Evolutionary conservation across 2,329 filamentous ascomycete genomes (phyloP).

Genomic region (Pyrenochaeta sp.): DNA sequence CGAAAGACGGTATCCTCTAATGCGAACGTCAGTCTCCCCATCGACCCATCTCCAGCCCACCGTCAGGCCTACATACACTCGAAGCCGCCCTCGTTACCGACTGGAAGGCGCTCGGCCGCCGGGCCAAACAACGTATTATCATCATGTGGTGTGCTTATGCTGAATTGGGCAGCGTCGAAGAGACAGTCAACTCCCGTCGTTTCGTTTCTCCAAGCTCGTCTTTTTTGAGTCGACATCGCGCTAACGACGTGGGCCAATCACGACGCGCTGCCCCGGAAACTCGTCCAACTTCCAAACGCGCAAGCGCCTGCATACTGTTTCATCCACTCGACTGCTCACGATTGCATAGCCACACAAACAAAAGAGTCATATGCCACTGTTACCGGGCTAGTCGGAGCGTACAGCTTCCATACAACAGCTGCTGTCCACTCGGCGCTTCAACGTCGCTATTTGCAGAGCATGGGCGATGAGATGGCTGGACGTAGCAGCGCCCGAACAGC

Average conservation of each 20-base stretch:
- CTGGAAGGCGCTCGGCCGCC: constrained; percentile 39
- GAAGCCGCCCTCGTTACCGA: constrained; percentile 29
- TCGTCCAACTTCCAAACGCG: constrained; percentile 32
- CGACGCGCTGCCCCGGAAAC: constrained; percentile 19
- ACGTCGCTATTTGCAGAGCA: constrained; percentile 41
- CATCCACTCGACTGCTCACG: constrained; percentile 32
- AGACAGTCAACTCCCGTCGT: constrained; percentile 13
- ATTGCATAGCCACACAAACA: constrained; percentile 41
- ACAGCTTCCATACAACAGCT: constrained; percentile 30
- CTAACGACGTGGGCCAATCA: constrained; percentile 44
- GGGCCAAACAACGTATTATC: constrained; percentile 45
- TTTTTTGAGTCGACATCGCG: constrained; percentile 30
- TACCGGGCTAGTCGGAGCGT: constrained; percentile 26
- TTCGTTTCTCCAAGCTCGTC: constrained; percentile 25
- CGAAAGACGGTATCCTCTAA: constrained; percentile 34
- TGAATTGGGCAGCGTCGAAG: constrained; percentile 15
- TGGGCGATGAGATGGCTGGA: constrained; percentile 22
- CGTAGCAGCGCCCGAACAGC: constrained; percentile 13
- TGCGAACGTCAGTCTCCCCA: constrained; percentile 32
- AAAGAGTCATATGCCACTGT: constrained; percentile 38
- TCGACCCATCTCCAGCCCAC: constrained; percentile 14
- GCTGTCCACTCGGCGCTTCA: constrained; percentile 45
- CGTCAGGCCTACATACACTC: constrained; percentile 27
- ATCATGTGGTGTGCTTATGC: constrained; percentile 31
- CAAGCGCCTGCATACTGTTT: constrained; percentile 43